These are phyloP conservation scores for Aureobasidium pullulans DNA, from an alignment of 2,329 filamentous ascomycete genomes.

Conservation along the genomic window DNA sequence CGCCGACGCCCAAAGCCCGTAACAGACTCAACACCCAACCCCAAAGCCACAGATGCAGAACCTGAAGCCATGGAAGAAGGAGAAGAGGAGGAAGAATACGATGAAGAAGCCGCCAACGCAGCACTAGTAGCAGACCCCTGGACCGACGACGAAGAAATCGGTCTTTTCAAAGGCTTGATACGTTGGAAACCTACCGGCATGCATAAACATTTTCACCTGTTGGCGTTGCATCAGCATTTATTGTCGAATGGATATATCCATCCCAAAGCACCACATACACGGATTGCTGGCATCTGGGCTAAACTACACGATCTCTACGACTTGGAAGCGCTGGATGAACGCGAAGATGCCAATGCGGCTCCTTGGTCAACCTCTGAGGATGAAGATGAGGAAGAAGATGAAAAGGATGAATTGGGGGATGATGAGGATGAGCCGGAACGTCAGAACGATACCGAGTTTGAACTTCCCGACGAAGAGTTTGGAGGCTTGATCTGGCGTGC, in stretches of 20 bases:
- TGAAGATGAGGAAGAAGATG: slow-evolving; percentile 32
- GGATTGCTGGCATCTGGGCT: slow-evolving; percentile 84
- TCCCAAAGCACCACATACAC: slow-evolving; percentile 56
- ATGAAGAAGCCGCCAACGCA: neutral
- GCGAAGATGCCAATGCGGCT: slow-evolving; percentile 55
- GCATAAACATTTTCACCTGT: slow-evolving; percentile 90
- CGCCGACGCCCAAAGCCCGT: slow-evolving; percentile 1
- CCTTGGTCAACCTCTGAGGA: slow-evolving; percentile 40
- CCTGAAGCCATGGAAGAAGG: neutral
- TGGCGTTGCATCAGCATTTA: slow-evolving; percentile 53
- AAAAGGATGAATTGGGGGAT: slow-evolving; percentile 33
- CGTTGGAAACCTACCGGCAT: slow-evolving; percentile 94
- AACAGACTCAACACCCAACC: neutral
- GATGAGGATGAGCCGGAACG: slow-evolving; percentile 29
- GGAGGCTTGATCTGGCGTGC: slow-evolving; percentile 38
- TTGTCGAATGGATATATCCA: slow-evolving; percentile 29
- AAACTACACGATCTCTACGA: slow-evolving; percentile 82
- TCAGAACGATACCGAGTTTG: slow-evolving; percentile 28
- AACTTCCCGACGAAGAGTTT: slow-evolving; percentile 35
- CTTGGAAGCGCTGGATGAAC: slow-evolving; percentile 75
- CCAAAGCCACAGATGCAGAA: neutral
- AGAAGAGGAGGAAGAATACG: neutral
- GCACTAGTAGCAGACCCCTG: slow-evolving; percentile 61
- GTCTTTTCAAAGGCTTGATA: slow-evolving; percentile 86
- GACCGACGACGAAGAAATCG: slow-evolving; percentile 93